A percentile compares a stretch with the other conserved stretches of the same genome.
Conservation (phyloP, 306 rosid species). For the Rosa chinensis region DNA sequence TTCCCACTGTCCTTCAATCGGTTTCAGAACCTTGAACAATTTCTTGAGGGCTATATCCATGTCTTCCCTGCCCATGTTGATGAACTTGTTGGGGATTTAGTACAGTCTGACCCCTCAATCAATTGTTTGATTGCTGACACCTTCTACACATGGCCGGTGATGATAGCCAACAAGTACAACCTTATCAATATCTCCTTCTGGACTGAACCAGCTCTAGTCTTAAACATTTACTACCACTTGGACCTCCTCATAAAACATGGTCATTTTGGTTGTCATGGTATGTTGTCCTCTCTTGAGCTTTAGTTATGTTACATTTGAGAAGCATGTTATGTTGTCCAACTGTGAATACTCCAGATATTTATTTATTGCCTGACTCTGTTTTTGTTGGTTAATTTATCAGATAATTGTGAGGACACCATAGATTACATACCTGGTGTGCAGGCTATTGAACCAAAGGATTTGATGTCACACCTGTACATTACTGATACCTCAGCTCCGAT, state of each 20-base stretch:
- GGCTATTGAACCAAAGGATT: conserved; percentile 35
- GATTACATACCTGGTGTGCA: conserved; percentile 40
- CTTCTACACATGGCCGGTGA: conserved; percentile 15
- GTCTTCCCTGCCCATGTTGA: conserved; percentile 35
- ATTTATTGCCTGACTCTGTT: not conserved
- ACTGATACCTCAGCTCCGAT: not conserved
- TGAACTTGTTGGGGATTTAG: conserved; percentile 29
- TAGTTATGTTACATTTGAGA: not conserved
- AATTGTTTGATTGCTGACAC: conserved; percentile 38
- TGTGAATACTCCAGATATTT: not conserved
- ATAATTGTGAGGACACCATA: conserved; percentile 24
- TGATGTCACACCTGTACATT: conserved; percentile 21
- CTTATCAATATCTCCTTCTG: conserved; percentile 39
- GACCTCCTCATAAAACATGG: conserved; percentile 32
- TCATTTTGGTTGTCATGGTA: conserved; percentile 32
- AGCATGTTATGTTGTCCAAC: not conserved
- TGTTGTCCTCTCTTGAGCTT: not conserved
- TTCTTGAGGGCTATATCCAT: not conserved
- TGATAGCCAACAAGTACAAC: conserved; percentile 30
- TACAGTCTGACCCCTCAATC: conserved; percentile 26
- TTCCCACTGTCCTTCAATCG: conserved; percentile 30
- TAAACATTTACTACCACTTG: conserved; percentile 29
- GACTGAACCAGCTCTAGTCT: conserved; percentile 38
- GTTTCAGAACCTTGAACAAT: conserved; percentile 18
- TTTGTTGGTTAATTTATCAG: conserved; percentile 10